A percentile compares a stretch with the other conserved stretches of the same genome.
These are phyloP conservation scores for Fusarium palustre DNA, from an alignment of 2,329 filamentous ascomycete species.

Conservation along the genomic window DNA sequence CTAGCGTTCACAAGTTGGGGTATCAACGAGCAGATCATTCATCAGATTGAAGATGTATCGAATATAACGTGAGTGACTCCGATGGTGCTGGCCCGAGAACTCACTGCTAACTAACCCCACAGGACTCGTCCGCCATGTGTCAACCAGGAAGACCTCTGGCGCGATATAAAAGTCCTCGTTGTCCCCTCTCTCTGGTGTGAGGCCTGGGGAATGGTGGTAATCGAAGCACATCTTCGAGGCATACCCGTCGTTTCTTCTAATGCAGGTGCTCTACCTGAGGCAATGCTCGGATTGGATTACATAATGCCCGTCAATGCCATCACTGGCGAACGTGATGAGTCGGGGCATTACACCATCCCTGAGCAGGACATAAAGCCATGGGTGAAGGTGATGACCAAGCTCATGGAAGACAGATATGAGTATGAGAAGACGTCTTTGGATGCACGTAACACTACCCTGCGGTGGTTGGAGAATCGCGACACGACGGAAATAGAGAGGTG, in stretches of 20 bases:
- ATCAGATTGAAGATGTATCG: background rate
- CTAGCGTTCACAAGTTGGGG: constrained; percentile 2
- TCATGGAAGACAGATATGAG: background rate
- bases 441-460: background rate
- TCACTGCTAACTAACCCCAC: too few relatives aligned
- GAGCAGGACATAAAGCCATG: background rate
- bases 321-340: background rate
- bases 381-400: background rate
- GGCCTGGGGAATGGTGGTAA: constrained; percentile 10
- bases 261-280: background rate
- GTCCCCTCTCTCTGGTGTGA: constrained; percentile 7
- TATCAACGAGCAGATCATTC: background rate
- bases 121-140: background rate
- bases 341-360: background rate
- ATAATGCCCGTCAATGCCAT: background rate
- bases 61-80: constrained; percentile 1
- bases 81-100: accelerated
- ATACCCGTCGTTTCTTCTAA: background rate
- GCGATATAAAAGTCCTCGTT: background rate
- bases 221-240: constrained; percentile 10
- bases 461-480: background rate
- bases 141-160: background rate
- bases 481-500: background rate
- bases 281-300: constrained; percentile 8
- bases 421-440: background rate